These are phyloP conservation scores for Knufia fluminis DNA, from an alignment of 2,329 filamentous ascomycete species.

Conservation along the genomic window DNA sequence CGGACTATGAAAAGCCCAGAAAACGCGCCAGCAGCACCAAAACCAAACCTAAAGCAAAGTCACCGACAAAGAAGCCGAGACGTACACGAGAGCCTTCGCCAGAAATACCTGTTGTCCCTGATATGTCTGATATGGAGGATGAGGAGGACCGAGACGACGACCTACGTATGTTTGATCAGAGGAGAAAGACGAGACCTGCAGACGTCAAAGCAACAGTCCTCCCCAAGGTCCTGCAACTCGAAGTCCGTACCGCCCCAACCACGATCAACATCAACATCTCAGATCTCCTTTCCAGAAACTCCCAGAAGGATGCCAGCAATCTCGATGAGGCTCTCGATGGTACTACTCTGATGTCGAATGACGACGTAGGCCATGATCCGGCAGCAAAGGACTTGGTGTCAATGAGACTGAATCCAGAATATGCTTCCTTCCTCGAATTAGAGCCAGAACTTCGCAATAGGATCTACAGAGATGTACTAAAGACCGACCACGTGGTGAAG, in stretches of 20 bases:
- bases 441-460: conserved; percentile 39
- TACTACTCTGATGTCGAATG: not conserved
- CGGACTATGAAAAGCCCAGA: conserved; percentile 9
- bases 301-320: not conserved
- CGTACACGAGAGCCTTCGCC: conserved; percentile 6
- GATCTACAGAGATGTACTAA: conserved; percentile 38
- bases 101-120: conserved; percentile 2
- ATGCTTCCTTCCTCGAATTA: conserved; percentile 29
- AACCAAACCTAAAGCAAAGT: conserved; percentile 1
- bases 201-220: not conserved
- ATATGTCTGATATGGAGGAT: conserved; percentile 14
- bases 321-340: not conserved
- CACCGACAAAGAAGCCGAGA: conserved; percentile 1
- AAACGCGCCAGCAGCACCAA: conserved; percentile 8
- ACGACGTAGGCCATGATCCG: not conserved
- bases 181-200: not conserved
- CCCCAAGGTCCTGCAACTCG: not conserved
- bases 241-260: conserved; percentile 3
- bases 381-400: not conserved
- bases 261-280: conserved; percentile 9
- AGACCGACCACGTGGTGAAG: conserved; percentile 26
- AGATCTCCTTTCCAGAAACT: conserved; percentile 1
- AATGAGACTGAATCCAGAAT: conserved; percentile 2
- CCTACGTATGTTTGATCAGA: conserved; percentile 2
- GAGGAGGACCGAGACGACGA: not conserved